Conservation (phyloP, 352 stramenopile genomes). For the Phytophthora kernoviae region DNA sequence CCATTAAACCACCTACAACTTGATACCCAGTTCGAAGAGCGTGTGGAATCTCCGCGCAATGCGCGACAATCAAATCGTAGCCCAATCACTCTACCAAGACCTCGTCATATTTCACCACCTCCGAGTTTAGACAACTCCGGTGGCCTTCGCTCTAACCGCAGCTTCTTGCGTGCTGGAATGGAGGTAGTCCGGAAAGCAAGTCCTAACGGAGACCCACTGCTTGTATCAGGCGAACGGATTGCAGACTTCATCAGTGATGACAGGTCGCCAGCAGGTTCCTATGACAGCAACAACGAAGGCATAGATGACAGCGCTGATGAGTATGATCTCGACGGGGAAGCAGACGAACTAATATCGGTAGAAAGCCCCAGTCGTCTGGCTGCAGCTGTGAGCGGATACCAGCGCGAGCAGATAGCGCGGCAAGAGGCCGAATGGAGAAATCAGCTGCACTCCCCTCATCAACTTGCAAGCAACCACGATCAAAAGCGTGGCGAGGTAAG, state of each 20-base stretch:
- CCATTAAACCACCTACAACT: slow-evolving; percentile 21
- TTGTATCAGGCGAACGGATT: slow-evolving; percentile 18
- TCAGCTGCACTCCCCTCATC: slow-evolving; percentile 2
- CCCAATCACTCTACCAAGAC: slow-evolving; percentile 4
- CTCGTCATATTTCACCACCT: slow-evolving; percentile 4
- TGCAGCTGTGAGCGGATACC: slow-evolving; percentile 23
- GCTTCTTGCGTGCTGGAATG: slow-evolving; percentile 65
- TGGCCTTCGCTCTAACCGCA: slow-evolving; percentile 44
- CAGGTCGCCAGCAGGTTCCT: slow-evolving; percentile 15
- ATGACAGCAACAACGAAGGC: slow-evolving; percentile 16
- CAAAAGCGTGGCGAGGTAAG: slow-evolving; percentile 44
- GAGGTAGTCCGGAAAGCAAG: slow-evolving; percentile 49
- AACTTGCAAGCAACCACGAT: slow-evolving; percentile 12
- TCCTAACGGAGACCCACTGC: slow-evolving; percentile 18
- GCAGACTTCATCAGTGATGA: slow-evolving; percentile 18
- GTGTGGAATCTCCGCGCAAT: slow-evolving; percentile 15
- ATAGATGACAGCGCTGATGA: slow-evolving; percentile 13
- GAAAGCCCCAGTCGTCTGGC: slow-evolving; percentile 23
- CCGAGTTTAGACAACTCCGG: slow-evolving; percentile 9
- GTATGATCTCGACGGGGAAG: background rate
- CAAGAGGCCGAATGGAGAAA: slow-evolving; percentile 11
- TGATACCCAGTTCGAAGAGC: slow-evolving; percentile 37
- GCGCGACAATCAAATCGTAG: slow-evolving; percentile 6
- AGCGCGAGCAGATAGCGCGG: slow-evolving; percentile 17
- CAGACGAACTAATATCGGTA: background rate